A percentile compares a stretch with the other conserved stretches of the same genome.
phyloP scores from a whole-genome alignment of 768 basidiomycete species.

The Panellus pusillus region DNA sequence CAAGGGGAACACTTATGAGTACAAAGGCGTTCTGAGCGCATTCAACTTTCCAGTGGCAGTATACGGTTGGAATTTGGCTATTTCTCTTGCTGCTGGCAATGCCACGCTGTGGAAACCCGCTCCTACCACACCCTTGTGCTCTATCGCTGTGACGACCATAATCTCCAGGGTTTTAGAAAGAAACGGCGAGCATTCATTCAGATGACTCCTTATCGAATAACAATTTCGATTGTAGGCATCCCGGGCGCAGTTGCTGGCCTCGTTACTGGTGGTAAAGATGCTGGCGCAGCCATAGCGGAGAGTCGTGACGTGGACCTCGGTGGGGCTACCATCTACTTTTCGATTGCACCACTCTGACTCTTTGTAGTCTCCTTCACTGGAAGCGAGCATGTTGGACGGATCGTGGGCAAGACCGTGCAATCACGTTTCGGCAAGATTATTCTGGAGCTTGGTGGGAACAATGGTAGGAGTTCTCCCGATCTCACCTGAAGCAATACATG shows the following conservation, averaged over 20 bases:
- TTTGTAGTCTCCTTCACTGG: slow-evolving; percentile 89
- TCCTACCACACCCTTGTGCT: slow-evolving; percentile 81
- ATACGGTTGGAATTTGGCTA: slow-evolving; percentile 90
- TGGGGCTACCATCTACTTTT: slow-evolving; percentile 31
- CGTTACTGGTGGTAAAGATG: slow-evolving; percentile 79
- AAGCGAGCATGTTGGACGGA: slow-evolving; percentile 82
- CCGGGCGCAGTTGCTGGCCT: slow-evolving; percentile 84
- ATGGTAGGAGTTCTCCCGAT: slow-evolving; percentile 54
- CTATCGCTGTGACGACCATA: slow-evolving; percentile 90
- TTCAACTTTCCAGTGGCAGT: slow-evolving; percentile 98
- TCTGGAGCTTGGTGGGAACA: slow-evolving; percentile 94
- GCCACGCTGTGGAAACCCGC: slow-evolving; percentile 96
- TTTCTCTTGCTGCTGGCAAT: slow-evolving; percentile 89
- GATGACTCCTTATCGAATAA: background rate
- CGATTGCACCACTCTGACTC: slow-evolving; percentile 9
- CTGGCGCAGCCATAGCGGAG: slow-evolving; percentile 77
- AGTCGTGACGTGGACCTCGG: slow-evolving; percentile 78
- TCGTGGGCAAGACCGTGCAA: slow-evolving; percentile 86
- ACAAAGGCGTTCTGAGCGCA: slow-evolving; percentile 65
- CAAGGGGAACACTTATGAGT: too few species aligned
- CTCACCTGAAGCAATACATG: slow-evolving; percentile 18
- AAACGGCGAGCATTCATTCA: slow-evolving; percentile 45
- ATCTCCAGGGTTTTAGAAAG: slow-evolving; percentile 76
- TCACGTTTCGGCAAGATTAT: slow-evolving; percentile 87
- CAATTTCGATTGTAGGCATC: slow-evolving; percentile 32